Percentiles rank a stretch among this genome's conserved stretches.
These are phyloP conservation scores for Talaromyces albobiverticillius DNA, from an alignment of 2,329 filamentous ascomycete species.

Conservation along the genomic window DNA sequence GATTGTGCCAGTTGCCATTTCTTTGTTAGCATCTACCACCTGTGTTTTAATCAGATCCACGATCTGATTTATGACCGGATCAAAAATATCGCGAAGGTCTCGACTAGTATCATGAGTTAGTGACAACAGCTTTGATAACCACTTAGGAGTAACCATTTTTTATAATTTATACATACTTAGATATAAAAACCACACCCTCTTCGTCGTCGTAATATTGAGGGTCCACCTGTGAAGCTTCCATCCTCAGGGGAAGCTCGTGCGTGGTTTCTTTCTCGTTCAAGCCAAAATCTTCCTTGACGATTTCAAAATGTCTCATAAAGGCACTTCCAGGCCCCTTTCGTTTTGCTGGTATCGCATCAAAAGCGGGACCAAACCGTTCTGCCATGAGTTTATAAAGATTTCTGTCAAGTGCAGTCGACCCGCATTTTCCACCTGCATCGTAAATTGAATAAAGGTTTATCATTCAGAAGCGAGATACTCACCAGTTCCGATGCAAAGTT, in stretches of 20 bases:
- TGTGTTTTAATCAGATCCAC: not conserved
- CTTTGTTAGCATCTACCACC: slow-evolving; percentile 2
- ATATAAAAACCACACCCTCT: not conserved
- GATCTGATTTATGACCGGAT: slow-evolving; percentile 8
- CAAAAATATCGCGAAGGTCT: slow-evolving; percentile 2
- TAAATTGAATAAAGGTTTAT: too few species aligned
- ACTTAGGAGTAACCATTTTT: too few species aligned
- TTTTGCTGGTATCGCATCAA: slow-evolving; percentile 22
- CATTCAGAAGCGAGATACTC: too few species aligned
- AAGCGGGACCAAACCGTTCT: slow-evolving; percentile 26
- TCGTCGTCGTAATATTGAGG: slow-evolving; percentile 4
- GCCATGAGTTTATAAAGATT: slow-evolving; percentile 30
- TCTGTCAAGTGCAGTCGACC: slow-evolving; percentile 32
- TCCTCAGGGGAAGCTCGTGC: not conserved
- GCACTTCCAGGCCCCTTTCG: slow-evolving; percentile 27
- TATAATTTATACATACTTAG: slow-evolving; percentile 5
- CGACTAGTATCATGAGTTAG: not conserved
- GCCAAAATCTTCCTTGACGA: slow-evolving; percentile 29
- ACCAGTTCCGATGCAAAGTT: slow-evolving; percentile 12
- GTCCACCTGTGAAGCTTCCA: not conserved
- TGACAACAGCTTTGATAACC: too few species aligned
- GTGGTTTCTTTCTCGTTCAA: not conserved
- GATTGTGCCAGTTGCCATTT: not conserved
- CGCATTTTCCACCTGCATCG: slow-evolving; percentile 29
- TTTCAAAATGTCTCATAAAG: slow-evolving; percentile 36